A percentile compares a stretch with the other conserved stretches of the same genome.
phyloP scores from a whole-genome alignment of 192 early-diverging fungal species.

The Allomyces javanicus region DNA sequence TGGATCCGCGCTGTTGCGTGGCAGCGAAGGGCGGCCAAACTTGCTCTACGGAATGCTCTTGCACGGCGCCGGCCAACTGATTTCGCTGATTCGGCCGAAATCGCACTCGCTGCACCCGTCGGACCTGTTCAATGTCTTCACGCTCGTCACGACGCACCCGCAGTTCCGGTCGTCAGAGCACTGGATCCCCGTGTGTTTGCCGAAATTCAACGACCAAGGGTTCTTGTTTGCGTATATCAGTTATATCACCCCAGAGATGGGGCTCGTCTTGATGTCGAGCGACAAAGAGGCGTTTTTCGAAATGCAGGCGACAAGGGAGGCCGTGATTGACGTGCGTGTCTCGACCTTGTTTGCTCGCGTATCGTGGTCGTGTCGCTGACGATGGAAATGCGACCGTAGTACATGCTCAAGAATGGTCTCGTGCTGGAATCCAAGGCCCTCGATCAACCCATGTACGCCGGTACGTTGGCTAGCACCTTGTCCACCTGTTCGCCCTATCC shows the following conservation, averaged over 20 bases:
- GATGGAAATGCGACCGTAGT: constrained; percentile 3
- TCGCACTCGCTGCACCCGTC: constrained; percentile 60
- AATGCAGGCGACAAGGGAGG: constrained; percentile 43
- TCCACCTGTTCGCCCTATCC: background rate
- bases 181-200: constrained; percentile 91
- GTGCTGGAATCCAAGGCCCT: constrained; percentile 3
- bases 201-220: constrained; percentile 64
- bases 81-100: constrained; percentile 51
- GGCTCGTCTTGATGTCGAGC: constrained; percentile 50
- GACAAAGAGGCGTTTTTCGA: constrained; percentile 71
- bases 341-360: background rate
- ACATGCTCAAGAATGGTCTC: constrained; percentile 14
- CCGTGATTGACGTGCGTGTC: constrained; percentile 34
- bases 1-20: constrained; percentile 29
- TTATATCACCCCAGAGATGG: constrained; percentile 52
- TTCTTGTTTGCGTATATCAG: constrained; percentile 77
- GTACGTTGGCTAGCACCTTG: background rate
- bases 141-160: constrained; percentile 50
- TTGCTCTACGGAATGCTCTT: constrained; percentile 64
- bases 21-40: constrained; percentile 11
- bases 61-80: constrained; percentile 44
- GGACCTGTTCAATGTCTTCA: constrained; percentile 62
- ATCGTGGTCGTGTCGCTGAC: constrained; percentile 5
- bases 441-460: background rate
- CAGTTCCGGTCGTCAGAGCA: constrained; percentile 63